phyloP scores from a whole-genome alignment of 2,329 filamentous ascomycete genomes.

The Ciborinia camelliae region DNA sequence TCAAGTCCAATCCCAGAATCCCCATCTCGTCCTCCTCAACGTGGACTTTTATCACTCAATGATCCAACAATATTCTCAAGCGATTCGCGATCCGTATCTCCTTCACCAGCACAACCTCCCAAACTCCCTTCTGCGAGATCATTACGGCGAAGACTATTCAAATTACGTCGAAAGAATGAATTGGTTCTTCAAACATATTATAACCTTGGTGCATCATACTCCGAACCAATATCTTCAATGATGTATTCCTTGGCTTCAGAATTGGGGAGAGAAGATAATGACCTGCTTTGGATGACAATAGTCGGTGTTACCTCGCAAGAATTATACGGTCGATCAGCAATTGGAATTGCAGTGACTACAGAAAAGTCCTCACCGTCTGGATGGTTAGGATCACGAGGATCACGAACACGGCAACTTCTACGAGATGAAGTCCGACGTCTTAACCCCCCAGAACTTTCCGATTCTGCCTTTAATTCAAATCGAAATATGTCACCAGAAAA shows the following conservation, averaged over 20 bases:
- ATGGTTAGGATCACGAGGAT: conserved; percentile 79
- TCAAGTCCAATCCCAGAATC: conserved; percentile 64
- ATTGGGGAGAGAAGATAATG: conserved; percentile 92
- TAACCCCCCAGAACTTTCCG: conserved; percentile 69
- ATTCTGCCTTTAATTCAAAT: conserved; percentile 53
- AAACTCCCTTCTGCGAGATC: conserved; percentile 67
- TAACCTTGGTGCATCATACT: conserved; percentile 81
- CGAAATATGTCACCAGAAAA: conserved; percentile 62
- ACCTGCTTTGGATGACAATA: conserved; percentile 90
- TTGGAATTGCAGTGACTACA: conserved; percentile 66
- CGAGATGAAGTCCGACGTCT: conserved; percentile 91
- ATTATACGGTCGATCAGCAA: conserved; percentile 80
- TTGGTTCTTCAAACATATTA: conserved; percentile 77
- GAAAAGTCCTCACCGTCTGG: conserved; percentile 58
- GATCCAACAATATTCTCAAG: conserved; percentile 47
- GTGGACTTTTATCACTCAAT: conserved; percentile 56
- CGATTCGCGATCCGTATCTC: conserved; percentile 39
- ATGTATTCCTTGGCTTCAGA: conserved; percentile 94
- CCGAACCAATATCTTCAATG: conserved; percentile 90
- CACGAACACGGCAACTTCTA: conserved; percentile 78
- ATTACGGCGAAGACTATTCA: conserved; percentile 69
- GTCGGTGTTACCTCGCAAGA: conserved; percentile 94
- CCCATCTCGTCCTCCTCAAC: conserved; percentile 56
- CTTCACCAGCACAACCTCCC: conserved; percentile 55
- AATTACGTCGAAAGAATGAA: conserved; percentile 75